phyloP scores from a whole-genome alignment of 148 eudicot species.

The Rhododendron mucronatum region DNA sequence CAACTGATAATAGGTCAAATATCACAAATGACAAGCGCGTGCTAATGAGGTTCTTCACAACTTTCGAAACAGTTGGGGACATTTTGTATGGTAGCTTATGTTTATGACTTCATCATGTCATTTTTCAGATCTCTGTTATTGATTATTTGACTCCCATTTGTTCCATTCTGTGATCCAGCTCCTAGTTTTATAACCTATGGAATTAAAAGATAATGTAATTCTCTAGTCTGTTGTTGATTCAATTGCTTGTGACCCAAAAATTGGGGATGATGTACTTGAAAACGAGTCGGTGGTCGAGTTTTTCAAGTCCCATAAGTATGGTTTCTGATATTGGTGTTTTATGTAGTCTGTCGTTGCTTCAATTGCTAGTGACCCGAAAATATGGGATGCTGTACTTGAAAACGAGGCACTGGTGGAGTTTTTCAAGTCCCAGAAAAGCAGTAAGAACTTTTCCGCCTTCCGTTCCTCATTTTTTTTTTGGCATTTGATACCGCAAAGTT shows the following conservation, averaged over 20 bases:
- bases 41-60: background rate
- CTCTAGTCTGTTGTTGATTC: too few species aligned
- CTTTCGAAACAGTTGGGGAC: background rate
- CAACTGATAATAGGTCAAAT: background rate
- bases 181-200: too few species aligned
- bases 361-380: slow-evolving; percentile 78
- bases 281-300: too few species aligned
- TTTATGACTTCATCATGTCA: too few species aligned
- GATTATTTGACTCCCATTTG: too few species aligned
- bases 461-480: background rate
- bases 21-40: background rate
- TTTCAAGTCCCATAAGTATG: background rate
- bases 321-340: slow-evolving; percentile 5
- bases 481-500: background rate
- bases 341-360: slow-evolving; percentile 82
- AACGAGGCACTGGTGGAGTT: slow-evolving; percentile 47
- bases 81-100: background rate
- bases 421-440: slow-evolving; percentile 35
- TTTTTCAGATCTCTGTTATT: too few species aligned
- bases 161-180: too few species aligned
- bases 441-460: slow-evolving; percentile 31
- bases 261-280: too few species aligned
- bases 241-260: too few species aligned
- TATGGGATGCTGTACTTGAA: slow-evolving; percentile 76
- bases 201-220: too few species aligned